Evolutionary conservation across 805 yeast species (phyloP), one percentile per base, ranked within the genome.

Genomic region (Ogataea nitratoaversa): DNA sequence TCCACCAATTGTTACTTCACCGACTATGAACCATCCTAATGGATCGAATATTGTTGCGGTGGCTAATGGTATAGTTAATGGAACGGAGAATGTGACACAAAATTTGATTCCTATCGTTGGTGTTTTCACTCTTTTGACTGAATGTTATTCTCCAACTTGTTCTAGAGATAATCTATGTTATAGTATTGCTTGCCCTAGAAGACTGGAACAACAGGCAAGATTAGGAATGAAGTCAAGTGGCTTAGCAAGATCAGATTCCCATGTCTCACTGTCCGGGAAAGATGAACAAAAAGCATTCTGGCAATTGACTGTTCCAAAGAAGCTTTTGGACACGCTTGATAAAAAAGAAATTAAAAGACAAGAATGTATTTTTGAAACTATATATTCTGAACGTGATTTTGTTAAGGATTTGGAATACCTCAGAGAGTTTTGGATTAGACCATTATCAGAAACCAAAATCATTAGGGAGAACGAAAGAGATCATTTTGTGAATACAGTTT

Each of bases 101-200:
- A 46, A 47, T 11, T 50, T 59, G 4, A 89, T 88, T 9, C 50
- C 59, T 4, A 89, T 88, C 8, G 86, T 86, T 60, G 99, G 99
- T 51, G 95, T 93, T 3, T 93, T 91, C 56, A 91, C 96, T 1
- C 67, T 91, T 32, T 68, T 93, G 46, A 86, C 97, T 0, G 96
- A 90, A 56, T 93, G 99, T 65, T 93, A 93, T 57, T 89, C 97
- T 0, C 96, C 99, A 25, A 93, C 99, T 0, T 93, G 99, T 65
- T 82, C 96, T 5, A 71, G 95, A 37, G 95, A 87, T 54, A 71
- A 78, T 25, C 67, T 91, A 30, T 93, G 99, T 64, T 93, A 93
- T 63, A 85, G 95, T 32, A 90, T 93, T 51, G 95, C 96, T 11
- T 93, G 99, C 65, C 99, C 99, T 13, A 76, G 96, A 50, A 75